Evolutionary conservation across 1,284 basidiomycete species (phyloP).

Genomic region (Rhodotorula glutinis): DNA sequence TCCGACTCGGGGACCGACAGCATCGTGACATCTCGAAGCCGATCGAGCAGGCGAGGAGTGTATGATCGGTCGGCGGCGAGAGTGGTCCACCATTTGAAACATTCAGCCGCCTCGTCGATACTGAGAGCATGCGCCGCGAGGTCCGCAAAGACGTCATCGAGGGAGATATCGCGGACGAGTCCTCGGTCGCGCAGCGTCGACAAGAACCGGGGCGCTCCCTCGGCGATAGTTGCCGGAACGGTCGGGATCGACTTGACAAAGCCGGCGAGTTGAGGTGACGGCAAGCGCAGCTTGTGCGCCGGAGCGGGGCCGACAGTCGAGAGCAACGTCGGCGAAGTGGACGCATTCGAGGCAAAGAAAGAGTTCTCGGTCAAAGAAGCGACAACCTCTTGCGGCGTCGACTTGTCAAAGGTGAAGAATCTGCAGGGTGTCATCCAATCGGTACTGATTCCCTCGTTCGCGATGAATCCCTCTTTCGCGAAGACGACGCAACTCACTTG

Average conservation of each 20-base stretch:
- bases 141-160: slow-evolving; percentile 81
- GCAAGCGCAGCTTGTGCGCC: slow-evolving; percentile 70
- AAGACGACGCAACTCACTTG: slow-evolving; percentile 49
- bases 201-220: slow-evolving; percentile 65
- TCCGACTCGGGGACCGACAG: slow-evolving; percentile 28
- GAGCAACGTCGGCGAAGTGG: slow-evolving; percentile 65
- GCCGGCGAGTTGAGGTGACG: slow-evolving; percentile 66
- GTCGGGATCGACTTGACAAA: slow-evolving; percentile 81
- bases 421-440: not conserved
- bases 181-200: slow-evolving; percentile 63
- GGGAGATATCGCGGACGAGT: slow-evolving; percentile 75
- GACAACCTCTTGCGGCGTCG: slow-evolving; percentile 84
- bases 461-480: too few species aligned
- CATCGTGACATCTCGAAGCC: slow-evolving; percentile 62
- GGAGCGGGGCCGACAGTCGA: slow-evolving; percentile 73
- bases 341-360: slow-evolving; percentile 68
- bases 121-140: slow-evolving; percentile 68
- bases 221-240: slow-evolving; percentile 65
- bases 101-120: slow-evolving; percentile 73
- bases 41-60: slow-evolving; percentile 21
- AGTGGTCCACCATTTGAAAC: slow-evolving; percentile 83
- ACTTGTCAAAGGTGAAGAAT: slow-evolving; percentile 82
- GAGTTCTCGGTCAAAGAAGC: slow-evolving; percentile 70
- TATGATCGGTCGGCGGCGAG: slow-evolving; percentile 52
- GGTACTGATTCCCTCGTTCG: too few species aligned